Evolutionary conservation across 2,329 filamentous ascomycete genomes (phyloP).

Genomic region (Acarospora socialis): DNA sequence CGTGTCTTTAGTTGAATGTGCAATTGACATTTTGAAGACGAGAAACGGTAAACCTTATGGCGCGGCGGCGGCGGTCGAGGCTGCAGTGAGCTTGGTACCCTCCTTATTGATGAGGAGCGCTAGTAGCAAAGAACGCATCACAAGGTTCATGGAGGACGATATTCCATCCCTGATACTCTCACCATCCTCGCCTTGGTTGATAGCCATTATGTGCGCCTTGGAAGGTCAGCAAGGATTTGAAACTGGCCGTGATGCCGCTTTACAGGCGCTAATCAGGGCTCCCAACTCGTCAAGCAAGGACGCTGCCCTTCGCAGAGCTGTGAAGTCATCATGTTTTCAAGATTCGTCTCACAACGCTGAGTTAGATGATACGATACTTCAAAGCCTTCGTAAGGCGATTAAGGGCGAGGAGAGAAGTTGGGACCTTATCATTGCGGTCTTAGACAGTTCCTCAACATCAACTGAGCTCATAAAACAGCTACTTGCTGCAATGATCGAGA

Average conservation of each 20-base stretch:
- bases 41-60: constrained; percentile 53
- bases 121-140: constrained; percentile 31
- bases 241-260: not conserved
- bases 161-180: constrained; percentile 49
- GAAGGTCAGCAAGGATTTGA: not conserved
- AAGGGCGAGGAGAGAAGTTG: constrained; percentile 23
- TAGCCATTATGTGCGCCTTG: constrained; percentile 42
- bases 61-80: constrained; percentile 44
- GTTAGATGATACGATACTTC: constrained; percentile 8
- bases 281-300: constrained; percentile 13
- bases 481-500: constrained; percentile 26
- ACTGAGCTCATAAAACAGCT: constrained; percentile 22
- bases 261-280: constrained; percentile 7
- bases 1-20: constrained; percentile 6
- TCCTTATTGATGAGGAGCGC: constrained; percentile 26
- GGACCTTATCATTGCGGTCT: constrained; percentile 24
- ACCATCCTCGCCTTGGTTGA: constrained; percentile 51
- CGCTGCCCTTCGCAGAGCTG: constrained; percentile 17
- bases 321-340: constrained; percentile 22
- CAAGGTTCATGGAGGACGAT: constrained; percentile 40
- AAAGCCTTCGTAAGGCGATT: constrained; percentile 21
- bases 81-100: constrained; percentile 33
- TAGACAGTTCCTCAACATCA: constrained; percentile 24
- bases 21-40: constrained; percentile 35
- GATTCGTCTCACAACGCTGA: constrained; percentile 5